Evolutionary conservation across 495 filamentous ascomycete genomes (phyloP).

Genomic region (Endocarpon pusillum): DNA sequence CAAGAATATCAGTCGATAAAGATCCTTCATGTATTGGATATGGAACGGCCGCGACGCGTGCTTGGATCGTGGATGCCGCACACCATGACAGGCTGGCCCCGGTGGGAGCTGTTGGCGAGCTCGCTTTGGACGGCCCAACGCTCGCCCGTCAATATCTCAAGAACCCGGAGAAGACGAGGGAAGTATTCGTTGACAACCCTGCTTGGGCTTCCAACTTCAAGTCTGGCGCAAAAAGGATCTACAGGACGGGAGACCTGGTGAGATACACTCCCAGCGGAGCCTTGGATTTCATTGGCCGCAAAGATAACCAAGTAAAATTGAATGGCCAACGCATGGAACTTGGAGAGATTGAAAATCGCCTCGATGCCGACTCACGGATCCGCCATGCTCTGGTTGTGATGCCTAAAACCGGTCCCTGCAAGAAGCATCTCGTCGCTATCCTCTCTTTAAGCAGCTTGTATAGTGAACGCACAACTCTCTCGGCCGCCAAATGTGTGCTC

Average conservation of each 20-base stretch:
- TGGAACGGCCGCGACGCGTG: conserved; percentile 24
- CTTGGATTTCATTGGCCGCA: conserved; percentile 35
- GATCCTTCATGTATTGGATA: conserved; percentile 32
- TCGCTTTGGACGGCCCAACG: conserved; percentile 30
- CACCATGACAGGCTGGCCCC: conserved; percentile 30
- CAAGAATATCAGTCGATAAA: conserved; percentile 14
- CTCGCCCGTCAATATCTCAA: conserved; percentile 36
- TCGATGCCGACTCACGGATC: conserved; percentile 10
- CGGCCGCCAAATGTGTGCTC: conserved; percentile 21
- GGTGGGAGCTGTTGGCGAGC: conserved; percentile 35
- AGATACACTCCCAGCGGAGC: conserved; percentile 36
- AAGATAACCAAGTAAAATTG: conserved; percentile 49
- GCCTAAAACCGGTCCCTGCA: conserved; percentile 7
- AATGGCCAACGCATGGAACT: conserved; percentile 49
- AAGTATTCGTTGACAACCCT: conserved; percentile 26
- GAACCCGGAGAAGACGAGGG: conserved; percentile 31
- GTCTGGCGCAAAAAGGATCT: conserved; percentile 26
- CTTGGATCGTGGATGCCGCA: conserved; percentile 39
- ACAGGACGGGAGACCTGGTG: conserved; percentile 34
- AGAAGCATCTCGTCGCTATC: conserved; percentile 12
- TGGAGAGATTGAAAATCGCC: conserved; percentile 45
- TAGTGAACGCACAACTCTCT: conserved; percentile 15
- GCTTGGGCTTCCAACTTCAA: conserved; percentile 19
- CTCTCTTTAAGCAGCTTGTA: conserved; percentile 21
- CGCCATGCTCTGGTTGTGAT: conserved; percentile 31